Conservation (phyloP, 2,329 filamentous ascomycete genomes). For the Clonostachys byssicola region DNA sequence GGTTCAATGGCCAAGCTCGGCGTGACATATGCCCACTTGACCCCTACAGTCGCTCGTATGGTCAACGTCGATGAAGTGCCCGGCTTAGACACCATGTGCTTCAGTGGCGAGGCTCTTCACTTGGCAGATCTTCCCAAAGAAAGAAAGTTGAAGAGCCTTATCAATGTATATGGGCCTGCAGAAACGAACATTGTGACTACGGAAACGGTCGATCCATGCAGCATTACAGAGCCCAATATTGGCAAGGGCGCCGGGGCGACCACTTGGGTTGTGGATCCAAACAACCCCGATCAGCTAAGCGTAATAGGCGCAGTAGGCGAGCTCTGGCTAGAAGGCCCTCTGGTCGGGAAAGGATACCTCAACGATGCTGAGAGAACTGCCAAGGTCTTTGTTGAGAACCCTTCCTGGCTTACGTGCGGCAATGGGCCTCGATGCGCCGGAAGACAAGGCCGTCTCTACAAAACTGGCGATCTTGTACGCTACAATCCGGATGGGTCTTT, state of each 20-base stretch:
- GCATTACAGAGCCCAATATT: background rate
- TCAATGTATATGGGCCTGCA: slow-evolving; percentile 24
- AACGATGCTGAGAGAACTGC: slow-evolving; percentile 45
- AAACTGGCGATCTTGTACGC: slow-evolving; percentile 39
- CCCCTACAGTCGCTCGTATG: slow-evolving; percentile 1
- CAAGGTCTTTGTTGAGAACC: slow-evolving; percentile 37
- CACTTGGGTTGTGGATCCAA: slow-evolving; percentile 17
- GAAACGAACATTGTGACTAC: background rate
- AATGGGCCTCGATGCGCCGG: slow-evolving; percentile 6
- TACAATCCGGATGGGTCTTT: slow-evolving; percentile 25
- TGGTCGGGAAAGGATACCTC: slow-evolving; percentile 35
- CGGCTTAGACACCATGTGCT: slow-evolving; percentile 6
- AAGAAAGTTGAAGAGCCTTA: slow-evolving; percentile 17
- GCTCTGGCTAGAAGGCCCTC: slow-evolving; percentile 28
- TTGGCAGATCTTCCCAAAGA: slow-evolving; percentile 11
- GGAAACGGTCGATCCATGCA: background rate
- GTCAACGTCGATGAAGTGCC: slow-evolving; percentile 2
- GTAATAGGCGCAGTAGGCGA: slow-evolving; percentile 24
- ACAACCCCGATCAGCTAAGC: slow-evolving; percentile 15
- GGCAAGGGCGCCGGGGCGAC: slow-evolving; percentile 1
- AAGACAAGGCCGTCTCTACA: slow-evolving; percentile 22
- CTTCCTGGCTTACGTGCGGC: slow-evolving; percentile 9
- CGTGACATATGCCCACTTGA: slow-evolving; percentile 7
- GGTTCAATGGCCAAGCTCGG: slow-evolving; percentile 6
- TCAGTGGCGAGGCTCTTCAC: slow-evolving; percentile 22